phyloP scores from a whole-genome alignment of 768 basidiomycete species.

The Suillus placidus region DNA sequence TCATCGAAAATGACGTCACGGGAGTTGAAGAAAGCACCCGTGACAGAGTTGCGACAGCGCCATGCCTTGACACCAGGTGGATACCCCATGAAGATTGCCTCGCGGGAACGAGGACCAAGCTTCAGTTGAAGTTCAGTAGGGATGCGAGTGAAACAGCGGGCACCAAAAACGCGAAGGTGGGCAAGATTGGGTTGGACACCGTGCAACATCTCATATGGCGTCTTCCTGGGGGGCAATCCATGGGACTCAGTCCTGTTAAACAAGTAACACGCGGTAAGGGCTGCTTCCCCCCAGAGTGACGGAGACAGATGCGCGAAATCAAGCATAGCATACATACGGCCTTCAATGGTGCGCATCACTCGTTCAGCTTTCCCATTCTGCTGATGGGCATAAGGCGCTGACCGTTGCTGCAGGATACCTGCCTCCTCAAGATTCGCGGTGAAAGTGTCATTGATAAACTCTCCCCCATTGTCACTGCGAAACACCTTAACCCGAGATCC shows the following conservation, averaged over 20 bases:
- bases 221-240: not conserved
- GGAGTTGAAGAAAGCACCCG: not conserved
- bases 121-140: too few species aligned
- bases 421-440: too few species aligned
- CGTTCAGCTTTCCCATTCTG: slow-evolving; percentile 37
- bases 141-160: too few species aligned
- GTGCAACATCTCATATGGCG: not conserved
- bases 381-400: slow-evolving; percentile 33
- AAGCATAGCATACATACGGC: slow-evolving; percentile 24
- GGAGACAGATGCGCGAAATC: slow-evolving; percentile 21
- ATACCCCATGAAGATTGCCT: not conserved
- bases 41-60: not conserved
- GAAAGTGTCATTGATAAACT: too few species aligned
- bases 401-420: too few species aligned
- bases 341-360: slow-evolving; percentile 31
- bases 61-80: not conserved
- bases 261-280: not conserved
- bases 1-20: slow-evolving; percentile 3
- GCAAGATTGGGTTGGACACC: too few species aligned
- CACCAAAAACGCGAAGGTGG: too few species aligned
- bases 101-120: too few species aligned
- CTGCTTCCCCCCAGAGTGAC: slow-evolving; percentile 19
- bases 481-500: too few species aligned
- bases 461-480: too few species aligned
- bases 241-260: not conserved